Evolutionary conservation across 305 asterid species (phyloP).

Genomic region (Fraxinus sp.): DNA sequence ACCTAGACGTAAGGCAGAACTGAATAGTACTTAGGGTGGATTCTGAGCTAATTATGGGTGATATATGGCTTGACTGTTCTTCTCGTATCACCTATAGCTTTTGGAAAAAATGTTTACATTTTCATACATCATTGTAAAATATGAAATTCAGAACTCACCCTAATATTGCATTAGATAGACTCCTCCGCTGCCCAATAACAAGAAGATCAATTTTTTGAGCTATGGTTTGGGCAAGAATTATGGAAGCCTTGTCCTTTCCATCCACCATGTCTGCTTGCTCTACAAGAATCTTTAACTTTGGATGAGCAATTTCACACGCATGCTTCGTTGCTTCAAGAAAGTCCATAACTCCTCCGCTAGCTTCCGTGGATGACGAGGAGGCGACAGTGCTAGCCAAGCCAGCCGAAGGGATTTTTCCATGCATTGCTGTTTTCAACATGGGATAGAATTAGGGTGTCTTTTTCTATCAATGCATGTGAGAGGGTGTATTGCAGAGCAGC

Average conservation of each 20-base stretch:
- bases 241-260: slow-evolving; percentile 62
- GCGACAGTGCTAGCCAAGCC: slow-evolving; percentile 2
- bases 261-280: slow-evolving; percentile 48
- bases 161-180: slow-evolving; percentile 55
- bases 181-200: slow-evolving; percentile 57
- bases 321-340: slow-evolving; percentile 58
- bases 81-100: neutral
- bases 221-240: slow-evolving; percentile 44
- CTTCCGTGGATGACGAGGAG: slow-evolving; percentile 12
- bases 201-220: slow-evolving; percentile 51
- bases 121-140: neutral
- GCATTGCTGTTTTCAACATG: slow-evolving; percentile 47
- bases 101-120: neutral
- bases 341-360: slow-evolving; percentile 32
- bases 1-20: neutral
- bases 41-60: neutral
- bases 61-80: neutral
- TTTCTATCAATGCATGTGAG: slow-evolving; percentile 54
- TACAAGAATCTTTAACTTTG: slow-evolving; percentile 42
- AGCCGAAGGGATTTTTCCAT: slow-evolving; percentile 53
- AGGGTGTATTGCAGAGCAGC: slow-evolving; percentile 68
- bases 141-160: slow-evolving; percentile 38
- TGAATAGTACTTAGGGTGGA: neutral
- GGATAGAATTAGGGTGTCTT: slow-evolving; percentile 50
- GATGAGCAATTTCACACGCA: slow-evolving; percentile 42